Evolutionary conservation across 768 basidiomycete species (phyloP).

Genomic region (Suillus luteus): DNA sequence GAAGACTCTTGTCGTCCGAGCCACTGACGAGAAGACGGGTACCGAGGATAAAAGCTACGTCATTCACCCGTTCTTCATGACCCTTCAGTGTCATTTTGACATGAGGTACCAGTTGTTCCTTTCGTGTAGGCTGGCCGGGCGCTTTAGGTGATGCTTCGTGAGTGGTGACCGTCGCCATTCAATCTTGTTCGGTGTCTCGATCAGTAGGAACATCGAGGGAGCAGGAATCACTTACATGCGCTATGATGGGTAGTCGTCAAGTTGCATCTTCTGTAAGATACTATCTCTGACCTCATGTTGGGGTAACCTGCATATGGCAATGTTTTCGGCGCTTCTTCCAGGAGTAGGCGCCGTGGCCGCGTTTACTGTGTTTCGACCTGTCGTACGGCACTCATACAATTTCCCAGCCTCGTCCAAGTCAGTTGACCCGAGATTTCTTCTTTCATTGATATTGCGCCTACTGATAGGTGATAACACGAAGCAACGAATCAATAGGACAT

Average conservation of each 20-base stretch:
- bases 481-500: no score
- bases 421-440: no score
- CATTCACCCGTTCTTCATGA: not conserved
- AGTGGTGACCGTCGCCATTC: not conserved
- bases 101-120: not conserved
- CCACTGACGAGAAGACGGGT: not conserved
- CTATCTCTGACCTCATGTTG: not conserved
- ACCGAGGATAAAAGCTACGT: not conserved
- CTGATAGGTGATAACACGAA: no score
- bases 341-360: no score
- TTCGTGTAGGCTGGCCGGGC: not conserved
- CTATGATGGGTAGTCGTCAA: not conserved
- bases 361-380: no score
- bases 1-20: not conserved
- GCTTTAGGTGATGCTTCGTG: not conserved
- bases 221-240: not conserved
- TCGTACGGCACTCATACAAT: no score
- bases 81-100: not conserved
- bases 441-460: no score
- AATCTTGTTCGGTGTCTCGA: not conserved
- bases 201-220: not conserved
- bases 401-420: no score
- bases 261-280: not conserved
- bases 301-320: not conserved
- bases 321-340: not conserved